Evolutionary conservation across 140 eudicot species (phyloP).

Genomic region (Anethum foeniculum): DNA sequence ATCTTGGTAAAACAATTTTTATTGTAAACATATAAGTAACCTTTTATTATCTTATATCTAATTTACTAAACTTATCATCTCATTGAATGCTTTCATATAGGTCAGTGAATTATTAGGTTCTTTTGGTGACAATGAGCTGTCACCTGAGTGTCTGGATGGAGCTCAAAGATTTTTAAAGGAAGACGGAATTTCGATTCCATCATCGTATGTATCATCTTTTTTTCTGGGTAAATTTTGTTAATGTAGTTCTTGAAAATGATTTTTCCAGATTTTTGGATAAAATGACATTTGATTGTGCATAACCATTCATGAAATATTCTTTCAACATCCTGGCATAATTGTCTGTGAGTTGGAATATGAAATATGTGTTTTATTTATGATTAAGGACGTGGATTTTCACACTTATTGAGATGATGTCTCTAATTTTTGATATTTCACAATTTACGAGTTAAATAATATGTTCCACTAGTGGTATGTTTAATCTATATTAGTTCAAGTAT

Average conservation of each 20-base stretch:
- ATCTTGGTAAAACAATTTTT: constrained; percentile 51
- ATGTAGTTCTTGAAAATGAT: neutral
- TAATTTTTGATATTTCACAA: neutral
- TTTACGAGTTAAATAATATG: neutral
- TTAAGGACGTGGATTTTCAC: neutral
- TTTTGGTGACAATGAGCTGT: constrained; percentile 97
- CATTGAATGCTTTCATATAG: constrained; percentile 26
- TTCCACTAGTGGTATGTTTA: neutral
- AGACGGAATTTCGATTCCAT: constrained; percentile 94
- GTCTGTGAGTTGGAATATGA: neutral
- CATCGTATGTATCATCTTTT: constrained; percentile 54
- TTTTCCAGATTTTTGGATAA: neutral
- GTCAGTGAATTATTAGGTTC: constrained; percentile 97
- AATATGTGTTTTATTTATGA: neutral
- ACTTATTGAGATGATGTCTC: neutral
- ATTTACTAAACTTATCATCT: neutral
- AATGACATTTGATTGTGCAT: neutral
- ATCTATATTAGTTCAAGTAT: neutral
- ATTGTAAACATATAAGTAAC: neutral
- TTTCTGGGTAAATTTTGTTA: neutral
- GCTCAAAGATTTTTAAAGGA: constrained; percentile 87
- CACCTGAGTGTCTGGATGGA: constrained; percentile 98
- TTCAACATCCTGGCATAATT: neutral
- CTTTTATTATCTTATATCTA: neutral
- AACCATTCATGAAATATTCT: neutral